Conservation (phyloP, 495 filamentous ascomycete genomes). For the Corynascus novoguineensis region DNA sequence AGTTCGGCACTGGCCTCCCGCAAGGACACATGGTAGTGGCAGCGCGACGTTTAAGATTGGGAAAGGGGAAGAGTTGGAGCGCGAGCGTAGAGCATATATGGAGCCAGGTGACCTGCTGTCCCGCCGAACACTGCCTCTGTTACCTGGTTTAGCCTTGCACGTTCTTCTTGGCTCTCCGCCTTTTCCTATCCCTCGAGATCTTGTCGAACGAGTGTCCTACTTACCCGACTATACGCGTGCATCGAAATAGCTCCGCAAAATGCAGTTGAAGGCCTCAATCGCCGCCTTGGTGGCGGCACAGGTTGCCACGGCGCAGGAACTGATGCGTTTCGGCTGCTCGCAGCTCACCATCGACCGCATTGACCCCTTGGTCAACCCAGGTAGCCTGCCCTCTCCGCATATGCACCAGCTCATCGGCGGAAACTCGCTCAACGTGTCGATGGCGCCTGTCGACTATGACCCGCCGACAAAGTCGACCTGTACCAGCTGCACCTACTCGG, state of each 20-base stretch:
- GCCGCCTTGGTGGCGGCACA: slow-evolving; percentile 16
- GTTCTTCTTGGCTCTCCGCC: neutral
- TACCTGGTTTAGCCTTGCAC: neutral
- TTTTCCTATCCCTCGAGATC: neutral
- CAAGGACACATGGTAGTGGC: neutral
- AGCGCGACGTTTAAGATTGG: neutral
- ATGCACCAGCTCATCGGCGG: slow-evolving; percentile 48
- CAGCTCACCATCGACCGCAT: slow-evolving; percentile 42
- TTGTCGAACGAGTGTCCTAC: too few species aligned
- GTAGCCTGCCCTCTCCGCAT: slow-evolving; percentile 36
- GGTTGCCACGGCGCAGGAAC: slow-evolving; percentile 31
- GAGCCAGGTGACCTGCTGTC: neutral
- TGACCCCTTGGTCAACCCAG: slow-evolving; percentile 41
- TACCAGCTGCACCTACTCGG: slow-evolving; percentile 26
- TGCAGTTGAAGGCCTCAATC: slow-evolving; percentile 18
- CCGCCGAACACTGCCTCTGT: slow-evolving; percentile 16
- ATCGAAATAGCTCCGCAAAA: neutral
- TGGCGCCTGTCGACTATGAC: slow-evolving; percentile 36
- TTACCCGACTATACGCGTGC: neutral
- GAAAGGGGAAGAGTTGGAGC: neutral
- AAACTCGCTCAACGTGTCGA: slow-evolving; percentile 45
- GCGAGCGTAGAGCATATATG: slow-evolving; percentile 7
- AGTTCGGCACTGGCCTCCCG: slow-evolving; percentile 4
- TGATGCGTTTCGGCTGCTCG: slow-evolving; percentile 46
- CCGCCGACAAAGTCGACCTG: slow-evolving; percentile 25